Percentiles rank a stretch among this genome's conserved stretches.
Evolutionary conservation across 139 green algal genomes (phyloP).

Genomic region (Mychonastes homosphaera): DNA sequence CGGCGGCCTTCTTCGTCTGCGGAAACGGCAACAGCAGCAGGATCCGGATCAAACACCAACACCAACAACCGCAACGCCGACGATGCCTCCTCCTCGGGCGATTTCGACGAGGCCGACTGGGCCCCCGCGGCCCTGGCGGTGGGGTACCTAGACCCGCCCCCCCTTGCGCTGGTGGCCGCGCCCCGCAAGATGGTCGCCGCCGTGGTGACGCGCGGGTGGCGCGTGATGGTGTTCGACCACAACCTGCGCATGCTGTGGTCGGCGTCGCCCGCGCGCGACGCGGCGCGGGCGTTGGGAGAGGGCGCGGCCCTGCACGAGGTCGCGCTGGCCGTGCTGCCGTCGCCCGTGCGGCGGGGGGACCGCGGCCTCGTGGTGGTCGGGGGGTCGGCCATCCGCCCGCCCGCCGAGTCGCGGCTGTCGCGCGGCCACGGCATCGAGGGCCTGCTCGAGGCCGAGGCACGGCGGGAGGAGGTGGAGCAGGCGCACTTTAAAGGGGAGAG

Average conservation of each 20-base stretch:
- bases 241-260: constrained; percentile 89
- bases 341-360: constrained; percentile 52
- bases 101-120: not conserved
- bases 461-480: constrained; percentile 18
- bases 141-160: constrained; percentile 63
- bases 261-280: no score
- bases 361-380: constrained; percentile 76
- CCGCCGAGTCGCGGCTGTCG: not conserved
- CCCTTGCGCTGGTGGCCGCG: constrained; percentile 34
- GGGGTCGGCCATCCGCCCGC: constrained; percentile 5
- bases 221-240: constrained; percentile 86
- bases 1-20: no score
- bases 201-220: constrained; percentile 68
- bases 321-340: constrained; percentile 59
- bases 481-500: not conserved
- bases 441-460: constrained; percentile 30
- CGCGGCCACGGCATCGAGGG: constrained; percentile 18
- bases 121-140: constrained; percentile 57
- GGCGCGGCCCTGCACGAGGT: constrained; percentile 62
- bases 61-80: not conserved
- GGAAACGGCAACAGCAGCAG: no score
- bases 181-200: constrained; percentile 79
- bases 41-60: constrained; percentile 8
- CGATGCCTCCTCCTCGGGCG: not conserved
- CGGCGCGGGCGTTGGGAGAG: constrained; percentile 38